Conservation (phyloP, 2,329 filamentous ascomycete species). For the Epichloe coenophiala region DNA sequence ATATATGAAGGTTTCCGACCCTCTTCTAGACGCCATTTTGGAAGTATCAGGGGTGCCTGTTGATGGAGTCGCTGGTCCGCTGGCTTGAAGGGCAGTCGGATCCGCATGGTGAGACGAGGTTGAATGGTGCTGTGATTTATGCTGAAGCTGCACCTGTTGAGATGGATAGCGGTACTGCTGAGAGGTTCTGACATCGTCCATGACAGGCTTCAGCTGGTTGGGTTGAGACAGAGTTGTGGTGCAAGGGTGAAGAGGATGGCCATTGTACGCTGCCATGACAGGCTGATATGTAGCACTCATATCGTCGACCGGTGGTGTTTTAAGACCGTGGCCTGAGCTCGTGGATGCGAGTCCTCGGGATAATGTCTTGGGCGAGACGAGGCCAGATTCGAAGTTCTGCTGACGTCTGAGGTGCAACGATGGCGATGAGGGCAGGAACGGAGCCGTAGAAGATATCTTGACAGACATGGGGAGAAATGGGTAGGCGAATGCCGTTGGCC, state of each 20-base stretch:
- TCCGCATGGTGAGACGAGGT: constrained; percentile 3
- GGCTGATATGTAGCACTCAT: constrained; percentile 41
- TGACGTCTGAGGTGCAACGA: constrained; percentile 10
- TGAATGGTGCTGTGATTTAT: neutral
- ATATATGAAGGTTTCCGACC: constrained; percentile 33
- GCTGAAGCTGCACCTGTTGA: constrained; percentile 12
- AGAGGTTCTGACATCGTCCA: constrained; percentile 21
- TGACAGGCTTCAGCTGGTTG: constrained; percentile 16
- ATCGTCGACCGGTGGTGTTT: constrained; percentile 37
- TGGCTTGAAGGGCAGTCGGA: constrained; percentile 19
- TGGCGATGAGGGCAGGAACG: constrained; percentile 11
- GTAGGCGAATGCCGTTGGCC: neutral
- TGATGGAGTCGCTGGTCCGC: constrained; percentile 25
- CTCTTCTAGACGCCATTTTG: constrained; percentile 21
- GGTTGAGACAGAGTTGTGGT: constrained; percentile 21
- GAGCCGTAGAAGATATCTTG: constrained; percentile 11
- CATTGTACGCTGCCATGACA: constrained; percentile 32
- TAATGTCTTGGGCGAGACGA: constrained; percentile 13
- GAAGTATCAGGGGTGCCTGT: constrained; percentile 15
- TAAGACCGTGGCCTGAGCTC: constrained; percentile 25
- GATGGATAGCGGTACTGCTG: constrained; percentile 19
- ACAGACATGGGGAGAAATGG: constrained; percentile 15
- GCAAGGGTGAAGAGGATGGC: constrained; percentile 27
- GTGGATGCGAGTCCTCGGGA: constrained; percentile 9
- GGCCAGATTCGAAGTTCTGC: constrained; percentile 8